Percentiles rank a stretch among this genome's conserved stretches.
phyloP scores from a whole-genome alignment of 164 flowering plant species.

The Liriodendron chinense region DNA sequence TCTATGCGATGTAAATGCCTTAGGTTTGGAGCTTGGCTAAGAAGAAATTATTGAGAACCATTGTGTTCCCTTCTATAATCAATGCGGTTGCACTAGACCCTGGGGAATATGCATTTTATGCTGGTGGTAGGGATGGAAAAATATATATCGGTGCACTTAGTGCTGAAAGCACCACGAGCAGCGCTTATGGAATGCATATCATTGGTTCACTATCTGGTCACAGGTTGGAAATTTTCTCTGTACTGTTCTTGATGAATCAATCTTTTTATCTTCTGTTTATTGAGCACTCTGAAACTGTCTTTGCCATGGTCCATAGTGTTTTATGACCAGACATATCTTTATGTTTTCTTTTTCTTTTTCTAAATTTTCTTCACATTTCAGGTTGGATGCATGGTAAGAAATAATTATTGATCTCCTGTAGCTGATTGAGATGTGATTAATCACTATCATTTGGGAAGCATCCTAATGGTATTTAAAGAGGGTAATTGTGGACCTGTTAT shows the following conservation, averaged over 20 bases:
- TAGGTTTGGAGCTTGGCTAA: constrained; percentile 84
- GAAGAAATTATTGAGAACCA: constrained; percentile 59
- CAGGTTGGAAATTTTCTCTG: constrained; percentile 40
- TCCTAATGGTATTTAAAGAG: no score
- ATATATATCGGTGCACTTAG: constrained; percentile 71
- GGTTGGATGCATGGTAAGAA: no score
- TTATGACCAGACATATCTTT: no score
- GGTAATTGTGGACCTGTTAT: no score
- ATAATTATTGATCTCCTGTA: no score
- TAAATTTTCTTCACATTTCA: no score
- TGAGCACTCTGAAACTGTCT: no score
- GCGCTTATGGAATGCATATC: constrained; percentile 58
- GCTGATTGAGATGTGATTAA: no score
- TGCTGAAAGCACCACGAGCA: constrained; percentile 40
- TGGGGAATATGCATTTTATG: constrained; percentile 80
- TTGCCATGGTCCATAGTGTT: no score
- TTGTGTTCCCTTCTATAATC: constrained; percentile 69
- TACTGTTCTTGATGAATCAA: neutral
- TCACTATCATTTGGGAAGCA: no score
- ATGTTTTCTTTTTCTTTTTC: no score
- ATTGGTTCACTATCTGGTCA: constrained; percentile 58
- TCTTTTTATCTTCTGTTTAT: no score
- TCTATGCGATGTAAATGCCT: constrained; percentile 12
- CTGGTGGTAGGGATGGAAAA: constrained; percentile 83
- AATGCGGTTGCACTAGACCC: constrained; percentile 85